These are phyloP conservation scores for Paspalum vaginatum DNA, from an alignment of 176 grass and related monocot species.

Conservation along the genomic window DNA sequence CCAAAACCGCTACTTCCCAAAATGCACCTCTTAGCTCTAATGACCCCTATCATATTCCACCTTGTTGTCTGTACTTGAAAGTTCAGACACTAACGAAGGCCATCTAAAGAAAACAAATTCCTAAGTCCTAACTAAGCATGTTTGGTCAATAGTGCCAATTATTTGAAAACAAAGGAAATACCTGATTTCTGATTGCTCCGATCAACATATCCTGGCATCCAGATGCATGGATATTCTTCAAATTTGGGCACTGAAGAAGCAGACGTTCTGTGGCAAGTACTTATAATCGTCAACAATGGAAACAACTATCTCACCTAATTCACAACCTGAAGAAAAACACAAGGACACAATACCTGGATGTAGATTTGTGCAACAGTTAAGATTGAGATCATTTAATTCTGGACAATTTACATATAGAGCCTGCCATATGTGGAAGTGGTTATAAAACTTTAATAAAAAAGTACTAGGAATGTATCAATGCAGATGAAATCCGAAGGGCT, in stretches of 20 bases:
- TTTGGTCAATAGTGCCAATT: background rate
- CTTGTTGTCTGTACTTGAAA: background rate
- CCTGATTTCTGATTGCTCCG: slow-evolving; percentile 96
- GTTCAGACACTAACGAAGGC: background rate
- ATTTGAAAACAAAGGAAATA: slow-evolving; percentile 22
- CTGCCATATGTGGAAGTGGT: slow-evolving; percentile 53
- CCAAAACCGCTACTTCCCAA: background rate
- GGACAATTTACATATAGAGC: slow-evolving; percentile 88
- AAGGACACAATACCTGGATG: slow-evolving; percentile 72
- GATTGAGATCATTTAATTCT: slow-evolving; percentile 89
- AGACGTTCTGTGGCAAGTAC: slow-evolving; percentile 69
- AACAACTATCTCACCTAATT: slow-evolving; percentile 18
- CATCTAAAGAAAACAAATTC: background rate
- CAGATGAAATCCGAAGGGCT: slow-evolving; percentile 29
- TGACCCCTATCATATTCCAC: background rate
- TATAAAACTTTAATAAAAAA: slow-evolving; percentile 13
- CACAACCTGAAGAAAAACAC: slow-evolving; percentile 4
- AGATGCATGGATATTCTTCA: slow-evolving; percentile 85
- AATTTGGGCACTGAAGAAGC: slow-evolving; percentile 87
- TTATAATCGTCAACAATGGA: slow-evolving; percentile 10
- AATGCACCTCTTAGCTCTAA: background rate
- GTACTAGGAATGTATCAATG: background rate
- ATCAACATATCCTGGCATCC: slow-evolving; percentile 93
- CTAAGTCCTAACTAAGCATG: background rate
- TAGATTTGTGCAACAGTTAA: slow-evolving; percentile 91